Evolutionary conservation across 208 protist genomes (phyloP).

Genomic region (Tritrichomonas musculus): DNA sequence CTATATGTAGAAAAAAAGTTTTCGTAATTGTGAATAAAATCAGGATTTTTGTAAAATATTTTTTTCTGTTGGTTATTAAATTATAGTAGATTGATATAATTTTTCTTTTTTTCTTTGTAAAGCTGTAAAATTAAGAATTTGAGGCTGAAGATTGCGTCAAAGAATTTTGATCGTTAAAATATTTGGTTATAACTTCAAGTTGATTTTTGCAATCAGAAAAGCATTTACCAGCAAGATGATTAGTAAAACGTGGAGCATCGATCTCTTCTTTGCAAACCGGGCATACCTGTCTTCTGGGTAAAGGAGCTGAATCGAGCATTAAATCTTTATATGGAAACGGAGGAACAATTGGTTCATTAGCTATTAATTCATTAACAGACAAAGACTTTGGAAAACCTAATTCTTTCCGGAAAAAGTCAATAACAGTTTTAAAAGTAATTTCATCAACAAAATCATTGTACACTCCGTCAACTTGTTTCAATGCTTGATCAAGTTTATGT

Average conservation of each 20-base stretch:
- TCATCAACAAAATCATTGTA: background rate
- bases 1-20: too few relatives aligned
- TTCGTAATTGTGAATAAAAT: too few relatives aligned
- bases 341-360: background rate
- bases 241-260: background rate
- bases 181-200: too few relatives aligned
- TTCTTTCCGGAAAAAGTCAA: background rate
- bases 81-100: too few relatives aligned
- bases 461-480: background rate
- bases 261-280: background rate
- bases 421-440: slow-evolving; percentile 15
- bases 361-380: background rate
- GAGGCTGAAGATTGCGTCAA: too few relatives aligned
- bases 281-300: background rate
- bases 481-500: background rate
- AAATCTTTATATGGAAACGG: background rate
- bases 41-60: too few relatives aligned
- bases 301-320: background rate
- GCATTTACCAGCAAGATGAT: background rate
- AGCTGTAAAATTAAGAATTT: too few relatives aligned
- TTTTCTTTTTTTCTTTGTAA: too few relatives aligned
- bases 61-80: too few relatives aligned
- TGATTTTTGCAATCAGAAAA: too few relatives aligned
- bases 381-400: background rate
- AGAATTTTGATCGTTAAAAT: too few relatives aligned